phyloP scores from a whole-genome alignment of 257 asterid genomes.

The Fraxinus excelsior region DNA sequence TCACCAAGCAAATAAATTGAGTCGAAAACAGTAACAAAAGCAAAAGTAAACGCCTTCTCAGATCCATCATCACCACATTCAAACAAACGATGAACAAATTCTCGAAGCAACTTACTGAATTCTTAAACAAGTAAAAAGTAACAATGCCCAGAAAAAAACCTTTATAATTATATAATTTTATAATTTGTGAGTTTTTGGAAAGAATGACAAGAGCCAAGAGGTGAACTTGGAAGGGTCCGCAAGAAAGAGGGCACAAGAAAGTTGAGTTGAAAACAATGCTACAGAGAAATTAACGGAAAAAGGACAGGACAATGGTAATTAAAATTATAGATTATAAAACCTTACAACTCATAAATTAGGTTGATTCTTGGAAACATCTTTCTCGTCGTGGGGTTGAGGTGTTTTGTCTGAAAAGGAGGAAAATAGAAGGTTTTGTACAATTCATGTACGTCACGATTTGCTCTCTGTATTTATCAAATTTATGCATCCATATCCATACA shows the following conservation, averaged over 20 bases:
- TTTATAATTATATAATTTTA: background rate
- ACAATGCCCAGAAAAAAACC: background rate
- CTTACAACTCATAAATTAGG: background rate
- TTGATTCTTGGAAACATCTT: background rate
- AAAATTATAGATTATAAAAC: background rate
- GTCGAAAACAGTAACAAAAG: background rate
- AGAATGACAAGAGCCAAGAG: background rate
- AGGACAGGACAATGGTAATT: background rate
- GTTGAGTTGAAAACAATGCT: background rate
- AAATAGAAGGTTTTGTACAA: background rate
- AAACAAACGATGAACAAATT: background rate
- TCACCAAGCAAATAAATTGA: background rate
- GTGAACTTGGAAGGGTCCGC: background rate
- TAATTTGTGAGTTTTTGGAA: background rate
- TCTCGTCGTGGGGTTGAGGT: background rate
- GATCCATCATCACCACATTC: slow-evolving; percentile 5
- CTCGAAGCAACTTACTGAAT: background rate
- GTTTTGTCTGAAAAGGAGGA: background rate
- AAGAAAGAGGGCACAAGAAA: background rate
- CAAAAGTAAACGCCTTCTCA: background rate
- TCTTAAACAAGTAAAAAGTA: background rate
- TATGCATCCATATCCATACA: no score
- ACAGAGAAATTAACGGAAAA: background rate
- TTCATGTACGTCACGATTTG: background rate
- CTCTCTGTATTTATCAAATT: background rate